Evolutionary conservation across 306 rosid species (phyloP).

Genomic region (Trifolium dubium): DNA sequence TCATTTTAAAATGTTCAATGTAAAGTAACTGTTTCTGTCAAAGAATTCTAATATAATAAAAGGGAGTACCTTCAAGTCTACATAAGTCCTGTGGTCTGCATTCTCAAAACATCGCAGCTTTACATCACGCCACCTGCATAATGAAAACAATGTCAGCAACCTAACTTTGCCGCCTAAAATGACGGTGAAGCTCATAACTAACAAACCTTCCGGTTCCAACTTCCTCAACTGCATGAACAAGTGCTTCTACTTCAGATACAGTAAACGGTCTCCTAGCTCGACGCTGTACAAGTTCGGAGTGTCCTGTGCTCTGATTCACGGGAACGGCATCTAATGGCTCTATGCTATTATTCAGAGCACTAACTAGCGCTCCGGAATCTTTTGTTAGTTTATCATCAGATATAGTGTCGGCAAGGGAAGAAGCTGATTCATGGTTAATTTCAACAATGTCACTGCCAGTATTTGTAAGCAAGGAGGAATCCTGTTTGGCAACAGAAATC

Average conservation of each 20-base stretch:
- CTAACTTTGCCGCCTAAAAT: conserved; percentile 2
- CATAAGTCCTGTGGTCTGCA: conserved; percentile 96
- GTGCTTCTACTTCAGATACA: conserved; percentile 90
- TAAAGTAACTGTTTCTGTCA: not conserved
- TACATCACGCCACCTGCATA: conserved; percentile 95
- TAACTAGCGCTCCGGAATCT: conserved; percentile 67
- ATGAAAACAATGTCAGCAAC: conserved; percentile 40
- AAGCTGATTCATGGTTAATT: conserved; percentile 53
- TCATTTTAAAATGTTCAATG: not conserved
- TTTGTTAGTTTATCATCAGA: conserved; percentile 49
- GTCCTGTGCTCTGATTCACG: conserved; percentile 62
- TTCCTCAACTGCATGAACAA: conserved; percentile 91
- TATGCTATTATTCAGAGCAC: conserved; percentile 56
- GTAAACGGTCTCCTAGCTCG: conserved; percentile 94
- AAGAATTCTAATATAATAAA: conserved; percentile 9
- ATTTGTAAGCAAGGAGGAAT: conserved; percentile 52
- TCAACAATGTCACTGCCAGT: conserved; percentile 46
- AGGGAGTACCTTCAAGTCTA: conserved; percentile 79
- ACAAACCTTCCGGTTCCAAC: conserved; percentile 95
- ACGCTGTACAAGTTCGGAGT: conserved; percentile 83
- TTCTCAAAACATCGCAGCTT: conserved; percentile 81
- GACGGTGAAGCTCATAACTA: conserved; percentile 24
- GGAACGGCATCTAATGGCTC: conserved; percentile 74
- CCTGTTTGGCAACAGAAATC: conserved; percentile 51
- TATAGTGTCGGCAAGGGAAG: conserved; percentile 55